Conservation (phyloP, 2,329 filamentous ascomycete species). For the Botrytis squamosa region DNA sequence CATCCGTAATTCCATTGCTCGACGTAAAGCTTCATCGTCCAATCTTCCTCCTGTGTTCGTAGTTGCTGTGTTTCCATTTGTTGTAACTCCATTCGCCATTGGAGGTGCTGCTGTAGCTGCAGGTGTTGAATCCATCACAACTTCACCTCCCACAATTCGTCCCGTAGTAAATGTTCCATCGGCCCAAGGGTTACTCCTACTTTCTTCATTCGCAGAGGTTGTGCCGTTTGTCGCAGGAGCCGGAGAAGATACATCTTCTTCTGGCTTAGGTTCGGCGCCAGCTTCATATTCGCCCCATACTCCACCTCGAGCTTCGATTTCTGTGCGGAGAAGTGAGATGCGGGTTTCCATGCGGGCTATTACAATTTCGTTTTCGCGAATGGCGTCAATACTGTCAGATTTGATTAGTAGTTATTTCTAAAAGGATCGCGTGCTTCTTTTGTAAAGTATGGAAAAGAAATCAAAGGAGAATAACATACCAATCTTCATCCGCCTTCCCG, state of each 20-base stretch:
- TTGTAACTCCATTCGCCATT: slow-evolving; percentile 18
- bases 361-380: slow-evolving; percentile 68
- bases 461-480: slow-evolving; percentile 36
- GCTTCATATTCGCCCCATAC: slow-evolving; percentile 58
- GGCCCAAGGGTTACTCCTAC: slow-evolving; percentile 48
- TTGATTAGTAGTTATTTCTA: slow-evolving; percentile 64
- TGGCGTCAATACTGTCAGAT: slow-evolving; percentile 66
- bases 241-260: slow-evolving; percentile 24
- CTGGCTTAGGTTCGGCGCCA: slow-evolving; percentile 43
- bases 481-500: slow-evolving; percentile 62
- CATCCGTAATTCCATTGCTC: slow-evolving; percentile 56
- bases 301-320: slow-evolving; percentile 57
- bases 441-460: slow-evolving; percentile 37
- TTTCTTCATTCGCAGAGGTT: slow-evolving; percentile 25
- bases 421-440: slow-evolving; percentile 71
- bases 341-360: slow-evolving; percentile 67
- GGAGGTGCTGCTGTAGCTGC: slow-evolving; percentile 8
- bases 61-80: slow-evolving; percentile 18
- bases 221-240: slow-evolving; percentile 28
- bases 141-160: slow-evolving; percentile 51
- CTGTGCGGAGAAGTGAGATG: slow-evolving; percentile 60
- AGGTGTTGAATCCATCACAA: slow-evolving; percentile 45
- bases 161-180: slow-evolving; percentile 65
- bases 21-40: slow-evolving; percentile 58
- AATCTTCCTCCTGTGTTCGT: slow-evolving; percentile 47